Evolutionary conservation across 805 yeast genomes (phyloP).

Genomic region (Candida argentea): DNA sequence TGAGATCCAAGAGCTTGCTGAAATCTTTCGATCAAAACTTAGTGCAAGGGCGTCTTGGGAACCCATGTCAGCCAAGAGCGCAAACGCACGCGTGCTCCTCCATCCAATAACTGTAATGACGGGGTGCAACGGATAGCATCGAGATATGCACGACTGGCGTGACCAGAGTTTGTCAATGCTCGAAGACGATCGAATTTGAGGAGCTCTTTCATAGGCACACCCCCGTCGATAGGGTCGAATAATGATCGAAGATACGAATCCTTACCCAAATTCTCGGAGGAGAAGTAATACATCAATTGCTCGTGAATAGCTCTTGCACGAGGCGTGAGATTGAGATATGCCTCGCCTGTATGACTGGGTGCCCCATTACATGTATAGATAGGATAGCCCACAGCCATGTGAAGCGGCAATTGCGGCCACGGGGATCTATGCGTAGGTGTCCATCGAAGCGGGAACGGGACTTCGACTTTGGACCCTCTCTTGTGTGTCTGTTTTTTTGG

Average conservation of each 20-base stretch:
- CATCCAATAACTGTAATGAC: slow-evolving; percentile 8
- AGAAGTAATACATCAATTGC: slow-evolving; percentile 14
- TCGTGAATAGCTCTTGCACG: too few relatives aligned
- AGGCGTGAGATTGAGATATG: too few relatives aligned
- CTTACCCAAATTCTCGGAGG: slow-evolving; percentile 13
- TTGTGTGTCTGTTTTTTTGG: too few relatives aligned
- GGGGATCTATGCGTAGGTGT: too few relatives aligned
- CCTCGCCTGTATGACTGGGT: too few relatives aligned
- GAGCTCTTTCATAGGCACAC: slow-evolving; percentile 8
- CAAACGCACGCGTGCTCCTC: slow-evolving; percentile 6
- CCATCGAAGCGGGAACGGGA: too few relatives aligned
- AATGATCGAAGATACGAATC: slow-evolving; percentile 12
- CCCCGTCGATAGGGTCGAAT: slow-evolving; percentile 9
- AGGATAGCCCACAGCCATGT: too few relatives aligned
- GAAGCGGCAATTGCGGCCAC: too few relatives aligned
- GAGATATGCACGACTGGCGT: slow-evolving; percentile 5
- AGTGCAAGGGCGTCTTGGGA: neutral
- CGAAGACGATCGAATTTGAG: slow-evolving; percentile 10
- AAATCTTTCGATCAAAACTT: neutral
- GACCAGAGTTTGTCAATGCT: slow-evolving; percentile 7
- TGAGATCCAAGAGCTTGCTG: too few relatives aligned
- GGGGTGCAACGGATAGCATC: slow-evolving; percentile 4
- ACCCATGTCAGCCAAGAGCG: slow-evolving; percentile 12
- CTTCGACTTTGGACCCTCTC: too few relatives aligned
- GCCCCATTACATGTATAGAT: too few relatives aligned